phyloP scores from a whole-genome alignment of 805 yeast genomes.

The Kurtzmaniella cleridarum region DNA sequence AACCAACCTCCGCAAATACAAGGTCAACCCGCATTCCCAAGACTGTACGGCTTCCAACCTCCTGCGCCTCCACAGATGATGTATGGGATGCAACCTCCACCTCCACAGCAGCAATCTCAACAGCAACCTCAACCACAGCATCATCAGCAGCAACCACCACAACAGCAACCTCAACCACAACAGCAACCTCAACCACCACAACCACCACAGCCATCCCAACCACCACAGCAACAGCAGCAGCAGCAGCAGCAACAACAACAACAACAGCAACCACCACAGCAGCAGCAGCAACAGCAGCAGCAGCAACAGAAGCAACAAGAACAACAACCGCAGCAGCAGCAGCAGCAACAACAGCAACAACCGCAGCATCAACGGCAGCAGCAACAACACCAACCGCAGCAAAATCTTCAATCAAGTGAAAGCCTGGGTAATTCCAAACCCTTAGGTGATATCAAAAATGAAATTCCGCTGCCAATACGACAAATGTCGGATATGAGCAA shows the following conservation, averaged over 20 bases:
- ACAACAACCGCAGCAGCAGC: constrained; percentile 1
- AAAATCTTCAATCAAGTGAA: not conserved
- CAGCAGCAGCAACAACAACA: constrained; percentile 5
- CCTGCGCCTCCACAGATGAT: constrained; percentile 17
- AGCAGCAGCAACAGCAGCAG: constrained; percentile 6
- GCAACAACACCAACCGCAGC: constrained; percentile 4
- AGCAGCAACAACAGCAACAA: constrained; percentile 7
- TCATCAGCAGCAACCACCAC: constrained; percentile 8
- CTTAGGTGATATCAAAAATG: constrained; percentile 29
- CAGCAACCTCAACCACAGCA: constrained; percentile 7
- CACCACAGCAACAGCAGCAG: constrained; percentile 6
- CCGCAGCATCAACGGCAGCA: constrained; percentile 7
- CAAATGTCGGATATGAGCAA: constrained; percentile 15
- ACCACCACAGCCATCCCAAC: constrained; percentile 8
- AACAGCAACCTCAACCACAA: constrained; percentile 3
- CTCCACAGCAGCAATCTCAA: not conserved
- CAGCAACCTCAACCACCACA: no score
- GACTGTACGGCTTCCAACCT: constrained; percentile 5
- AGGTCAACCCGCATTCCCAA: constrained; percentile 3
- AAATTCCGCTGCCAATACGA: constrained; percentile 34
- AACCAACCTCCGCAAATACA: not conserved
- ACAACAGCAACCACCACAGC: constrained; percentile 5
- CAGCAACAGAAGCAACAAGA: no score
- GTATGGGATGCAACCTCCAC: constrained; percentile 16
- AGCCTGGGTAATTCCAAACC: constrained; percentile 4